Evolutionary conservation across 306 rosid genomes (phyloP).

Genomic region (Vigna radiata): DNA sequence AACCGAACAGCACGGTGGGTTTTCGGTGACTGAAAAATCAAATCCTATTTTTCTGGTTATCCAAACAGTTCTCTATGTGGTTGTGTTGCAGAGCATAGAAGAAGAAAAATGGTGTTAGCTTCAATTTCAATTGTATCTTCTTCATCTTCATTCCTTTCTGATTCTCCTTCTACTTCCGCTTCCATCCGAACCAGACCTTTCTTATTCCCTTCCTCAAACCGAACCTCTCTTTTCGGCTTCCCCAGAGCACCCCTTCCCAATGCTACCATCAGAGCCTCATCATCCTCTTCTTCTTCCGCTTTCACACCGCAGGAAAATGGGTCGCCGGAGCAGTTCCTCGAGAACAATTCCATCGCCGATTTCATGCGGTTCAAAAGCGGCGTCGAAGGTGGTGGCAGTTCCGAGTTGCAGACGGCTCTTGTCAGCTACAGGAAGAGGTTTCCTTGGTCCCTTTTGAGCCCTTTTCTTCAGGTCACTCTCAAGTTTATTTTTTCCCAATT

Average conservation of each 20-base stretch:
- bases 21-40: constrained; percentile 33
- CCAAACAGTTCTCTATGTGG: constrained; percentile 29
- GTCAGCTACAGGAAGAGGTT: constrained; percentile 81
- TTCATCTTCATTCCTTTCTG: constrained; percentile 58
- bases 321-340: constrained; percentile 67
- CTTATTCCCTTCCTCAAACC: constrained; percentile 42
- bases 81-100: neutral
- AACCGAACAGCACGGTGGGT: constrained; percentile 16
- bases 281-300: constrained; percentile 19
- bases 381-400: constrained; percentile 60
- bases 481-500: constrained; percentile 32
- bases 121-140: constrained; percentile 64
- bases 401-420: constrained; percentile 85
- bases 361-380: constrained; percentile 87
- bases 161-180: constrained; percentile 56
- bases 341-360: constrained; percentile 78
- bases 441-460: constrained; percentile 83
- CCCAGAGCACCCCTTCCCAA: constrained; percentile 39
- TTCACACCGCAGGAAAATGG: constrained; percentile 53
- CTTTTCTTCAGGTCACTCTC: constrained; percentile 73
- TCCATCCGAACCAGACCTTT: constrained; percentile 46
- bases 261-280: constrained; percentile 32
- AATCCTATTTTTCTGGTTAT: constrained; percentile 47
- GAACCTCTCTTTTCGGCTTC: constrained; percentile 34
- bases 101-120: constrained; percentile 52